Conservation (phyloP, 371 early-diverging fungal genomes). For the Mucor sp. region DNA sequence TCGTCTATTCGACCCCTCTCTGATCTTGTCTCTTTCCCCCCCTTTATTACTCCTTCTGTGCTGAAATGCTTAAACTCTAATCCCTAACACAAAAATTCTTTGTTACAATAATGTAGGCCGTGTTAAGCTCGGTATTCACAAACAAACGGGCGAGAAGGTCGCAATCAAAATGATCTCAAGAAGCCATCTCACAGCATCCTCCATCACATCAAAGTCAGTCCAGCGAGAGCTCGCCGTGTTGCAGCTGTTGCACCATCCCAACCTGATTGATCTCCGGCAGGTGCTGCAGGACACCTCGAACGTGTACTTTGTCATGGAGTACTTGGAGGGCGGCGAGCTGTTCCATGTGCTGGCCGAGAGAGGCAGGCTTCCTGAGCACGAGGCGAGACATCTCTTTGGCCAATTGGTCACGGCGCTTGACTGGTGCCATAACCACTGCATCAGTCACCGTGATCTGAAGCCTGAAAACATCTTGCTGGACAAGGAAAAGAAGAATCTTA, state of each 20-base stretch:
- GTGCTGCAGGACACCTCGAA: conserved; percentile 69
- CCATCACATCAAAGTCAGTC: conserved; percentile 69
- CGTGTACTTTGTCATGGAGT: conserved; percentile 94
- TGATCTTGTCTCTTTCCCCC: conserved; percentile 4
- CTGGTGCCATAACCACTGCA: conserved; percentile 91
- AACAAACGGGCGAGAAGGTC: conserved; percentile 72
- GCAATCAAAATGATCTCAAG: conserved; percentile 89
- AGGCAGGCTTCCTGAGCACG: conserved; percentile 80
- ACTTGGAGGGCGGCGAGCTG: conserved; percentile 94
- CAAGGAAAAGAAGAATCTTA: conserved; percentile 67
- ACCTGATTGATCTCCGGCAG: conserved; percentile 85
- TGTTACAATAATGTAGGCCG: conserved; percentile 51
- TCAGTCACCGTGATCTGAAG: conserved; percentile 70
- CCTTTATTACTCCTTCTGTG: neutral
- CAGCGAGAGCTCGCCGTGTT: conserved; percentile 91
- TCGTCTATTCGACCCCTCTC: neutral
- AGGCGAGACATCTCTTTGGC: conserved; percentile 87
- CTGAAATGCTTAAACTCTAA: neutral
- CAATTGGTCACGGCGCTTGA: conserved; percentile 92
- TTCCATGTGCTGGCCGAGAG: conserved; percentile 88
- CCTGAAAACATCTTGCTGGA: conserved; percentile 77
- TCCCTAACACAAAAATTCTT: conserved; percentile 1
- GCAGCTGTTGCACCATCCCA: conserved; percentile 88
- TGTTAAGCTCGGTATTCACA: conserved; percentile 77
- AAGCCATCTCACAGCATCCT: conserved; percentile 53